phyloP scores from a whole-genome alignment of 257 asterid genomes.

The Solanum infundibuliforme region DNA sequence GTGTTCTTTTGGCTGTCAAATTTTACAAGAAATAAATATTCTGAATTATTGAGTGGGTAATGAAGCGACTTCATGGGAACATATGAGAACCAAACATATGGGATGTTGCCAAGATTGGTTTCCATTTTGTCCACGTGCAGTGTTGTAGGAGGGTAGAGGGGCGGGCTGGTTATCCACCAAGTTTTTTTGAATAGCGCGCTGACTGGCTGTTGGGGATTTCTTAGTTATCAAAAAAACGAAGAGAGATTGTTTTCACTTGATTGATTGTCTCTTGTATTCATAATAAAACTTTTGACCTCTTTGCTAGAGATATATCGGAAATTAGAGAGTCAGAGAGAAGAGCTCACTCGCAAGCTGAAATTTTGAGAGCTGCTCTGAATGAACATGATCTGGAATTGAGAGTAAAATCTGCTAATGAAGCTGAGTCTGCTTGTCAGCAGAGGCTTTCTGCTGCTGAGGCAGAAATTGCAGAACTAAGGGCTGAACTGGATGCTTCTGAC shows the following conservation, averaged over 20 bases:
- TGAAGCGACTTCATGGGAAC: background rate
- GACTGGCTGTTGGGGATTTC: background rate
- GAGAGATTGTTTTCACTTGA: background rate
- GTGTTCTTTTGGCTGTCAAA: background rate
- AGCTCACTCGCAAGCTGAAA: conserved; percentile 70
- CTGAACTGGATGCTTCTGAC: conserved; percentile 76
- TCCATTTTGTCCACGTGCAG: background rate
- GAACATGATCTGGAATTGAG: conserved; percentile 88
- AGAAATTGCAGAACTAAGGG: conserved; percentile 67
- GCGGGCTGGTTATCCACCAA: background rate
- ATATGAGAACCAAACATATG: background rate
- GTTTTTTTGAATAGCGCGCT: background rate
- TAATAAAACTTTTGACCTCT: conserved; percentile 8
- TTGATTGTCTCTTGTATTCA: conserved; percentile 7
- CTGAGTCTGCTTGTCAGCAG: conserved; percentile 84
- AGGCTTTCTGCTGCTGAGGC: conserved; percentile 84
- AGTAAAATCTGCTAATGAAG: conserved; percentile 93
- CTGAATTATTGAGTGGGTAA: background rate
- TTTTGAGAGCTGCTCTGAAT: conserved; percentile 63
- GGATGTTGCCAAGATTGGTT: background rate
- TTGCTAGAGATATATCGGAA: conserved; percentile 52
- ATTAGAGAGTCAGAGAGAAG: conserved; percentile 70
- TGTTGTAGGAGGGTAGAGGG: background rate
- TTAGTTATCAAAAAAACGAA: background rate
- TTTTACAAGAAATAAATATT: background rate